Evolutionary conservation across 495 filamentous ascomycete species (phyloP), one percentile per base, ranked within the genome.

Genomic region (Podospora pseudoanserina): DNA sequence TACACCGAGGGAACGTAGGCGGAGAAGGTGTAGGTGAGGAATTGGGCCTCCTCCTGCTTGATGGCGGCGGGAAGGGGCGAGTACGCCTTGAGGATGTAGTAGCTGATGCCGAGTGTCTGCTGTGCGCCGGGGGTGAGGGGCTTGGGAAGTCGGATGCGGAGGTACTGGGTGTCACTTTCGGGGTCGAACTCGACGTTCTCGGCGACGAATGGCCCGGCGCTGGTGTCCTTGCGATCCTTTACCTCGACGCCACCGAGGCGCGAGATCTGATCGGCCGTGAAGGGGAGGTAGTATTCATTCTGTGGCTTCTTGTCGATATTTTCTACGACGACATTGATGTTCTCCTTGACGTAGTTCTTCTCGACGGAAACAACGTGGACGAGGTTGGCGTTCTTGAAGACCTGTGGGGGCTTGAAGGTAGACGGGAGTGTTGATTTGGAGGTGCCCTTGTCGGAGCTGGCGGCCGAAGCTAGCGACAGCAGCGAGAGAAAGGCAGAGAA

Each of bases 261-360:
- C 62, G 85, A 85, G 73, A 95, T 84, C 72, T 91, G 84, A 61
- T 90, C 86, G 60, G 85, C 84, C 60, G 89, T 88, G 80, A 98
- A 94, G 3, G 93, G 90, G 44, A 97, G 74, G 78, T 89, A 97
- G 85, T 97, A 98, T 77, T 94, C 89, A 79, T 85, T 84, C 75
- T 98, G 95, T 11, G 92, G 85, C 63, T 88, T 79, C 27, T 78
- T 79, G 53, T 85, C 87, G 71, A 90, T 81, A 79, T 99, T 99
- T 85, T 99, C 92, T 63, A 98, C 89, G 30, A 96, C 84, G 9
- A 97, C 91, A 81, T 98, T 97, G 85, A 97, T 87, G 15, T 87
- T 90, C 76, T 98, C 93, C 72, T 92, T 90, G 23, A 87, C 87
- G 74, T 94, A 98, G 68, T 87, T 89, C 81, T 97, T 97, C 75